Conservation (phyloP, 1,284 basidiomycete species). For the Pisolithus thermaeus region DNA sequence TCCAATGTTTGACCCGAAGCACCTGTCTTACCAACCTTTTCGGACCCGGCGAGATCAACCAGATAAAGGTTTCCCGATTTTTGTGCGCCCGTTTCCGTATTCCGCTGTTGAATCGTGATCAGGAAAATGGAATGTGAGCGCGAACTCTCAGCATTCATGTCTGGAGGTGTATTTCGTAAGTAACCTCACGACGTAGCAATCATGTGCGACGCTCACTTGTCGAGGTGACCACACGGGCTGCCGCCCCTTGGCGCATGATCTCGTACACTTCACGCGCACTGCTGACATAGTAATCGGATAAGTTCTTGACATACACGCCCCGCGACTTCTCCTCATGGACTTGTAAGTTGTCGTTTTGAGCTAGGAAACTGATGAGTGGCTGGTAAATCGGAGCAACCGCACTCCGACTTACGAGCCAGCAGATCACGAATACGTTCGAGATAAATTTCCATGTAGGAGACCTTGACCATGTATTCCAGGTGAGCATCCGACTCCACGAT, state of each 20-base stretch:
- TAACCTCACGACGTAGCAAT: neutral
- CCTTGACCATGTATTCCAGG: conserved; percentile 98
- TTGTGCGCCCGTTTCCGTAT: conserved; percentile 91
- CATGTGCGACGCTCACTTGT: conserved; percentile 64
- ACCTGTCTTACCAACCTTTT: conserved; percentile 99
- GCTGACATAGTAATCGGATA: conserved; percentile 98
- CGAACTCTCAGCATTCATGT: conserved; percentile 99
- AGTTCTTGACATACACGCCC: conserved; percentile 97
- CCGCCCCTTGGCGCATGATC: conserved; percentile 96
- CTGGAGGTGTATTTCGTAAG: conserved; percentile 35
- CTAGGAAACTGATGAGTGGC: conserved; percentile 37
- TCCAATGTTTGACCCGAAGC: conserved; percentile 98
- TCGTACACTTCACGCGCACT: conserved; percentile 97
- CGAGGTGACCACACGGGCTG: conserved; percentile 87
- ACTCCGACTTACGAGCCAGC: conserved; percentile 74
- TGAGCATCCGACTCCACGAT: conserved; percentile 94
- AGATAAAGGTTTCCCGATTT: conserved; percentile 98
- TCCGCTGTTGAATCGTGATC: conserved; percentile 94
- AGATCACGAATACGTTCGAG: conserved; percentile 95
- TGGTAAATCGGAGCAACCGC: conserved; percentile 1
- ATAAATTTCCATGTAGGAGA: conserved; percentile 99
- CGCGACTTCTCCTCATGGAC: conserved; percentile 98
- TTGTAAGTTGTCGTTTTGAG: conserved; percentile 97
- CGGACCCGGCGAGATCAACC: conserved; percentile 97
- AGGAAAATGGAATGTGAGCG: conserved; percentile 99